These are phyloP conservation scores for Chlorella variabilis DNA, from an alignment of 163 green algal species.

Conservation along the genomic window DNA sequence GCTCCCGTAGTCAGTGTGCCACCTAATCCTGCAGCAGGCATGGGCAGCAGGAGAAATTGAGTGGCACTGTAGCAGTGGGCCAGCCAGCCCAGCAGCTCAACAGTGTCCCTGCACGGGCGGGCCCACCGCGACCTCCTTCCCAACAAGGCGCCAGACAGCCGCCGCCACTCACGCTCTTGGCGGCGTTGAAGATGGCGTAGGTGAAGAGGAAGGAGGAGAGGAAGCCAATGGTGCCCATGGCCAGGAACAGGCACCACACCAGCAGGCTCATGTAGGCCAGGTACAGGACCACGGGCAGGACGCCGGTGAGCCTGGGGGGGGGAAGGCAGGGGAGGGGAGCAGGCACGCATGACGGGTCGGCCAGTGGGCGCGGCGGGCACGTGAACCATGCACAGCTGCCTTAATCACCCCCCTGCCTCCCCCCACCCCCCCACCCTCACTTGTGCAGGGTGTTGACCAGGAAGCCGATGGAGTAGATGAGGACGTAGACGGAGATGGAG, in stretches of 20 bases:
- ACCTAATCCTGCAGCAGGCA: too few relatives aligned
- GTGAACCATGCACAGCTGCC: neutral
- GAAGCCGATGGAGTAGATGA: slow-evolving; percentile 78
- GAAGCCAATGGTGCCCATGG: slow-evolving; percentile 84
- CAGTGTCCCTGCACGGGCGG: too few relatives aligned
- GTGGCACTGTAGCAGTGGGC: too few relatives aligned
- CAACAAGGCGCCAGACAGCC: too few relatives aligned
- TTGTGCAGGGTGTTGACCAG: slow-evolving; percentile 57
- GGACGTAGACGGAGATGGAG: slow-evolving; percentile 88
- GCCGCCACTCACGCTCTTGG: slow-evolving; percentile 51
- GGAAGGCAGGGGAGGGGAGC: too few relatives aligned
- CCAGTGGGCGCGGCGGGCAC: too few relatives aligned
- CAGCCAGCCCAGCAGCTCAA: too few relatives aligned
- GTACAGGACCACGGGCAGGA: slow-evolving; percentile 85
- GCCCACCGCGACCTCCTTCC: too few relatives aligned
- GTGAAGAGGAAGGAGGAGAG: slow-evolving; percentile 68
- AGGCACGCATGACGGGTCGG: too few relatives aligned
- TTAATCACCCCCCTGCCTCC: neutral
- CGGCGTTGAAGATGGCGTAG: slow-evolving; percentile 62
- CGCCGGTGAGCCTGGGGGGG: slow-evolving; percentile 49
- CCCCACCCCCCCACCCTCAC: neutral
- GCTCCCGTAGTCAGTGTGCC: too few relatives aligned
- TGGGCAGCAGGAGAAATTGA: too few relatives aligned
- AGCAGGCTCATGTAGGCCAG: slow-evolving; percentile 92
- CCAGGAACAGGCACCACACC: slow-evolving; percentile 86